Percentiles rank a stretch among this genome's conserved stretches.
Evolutionary conservation across 441 rosid species (phyloP).

Genomic region (Eutrema salsugineum): DNA sequence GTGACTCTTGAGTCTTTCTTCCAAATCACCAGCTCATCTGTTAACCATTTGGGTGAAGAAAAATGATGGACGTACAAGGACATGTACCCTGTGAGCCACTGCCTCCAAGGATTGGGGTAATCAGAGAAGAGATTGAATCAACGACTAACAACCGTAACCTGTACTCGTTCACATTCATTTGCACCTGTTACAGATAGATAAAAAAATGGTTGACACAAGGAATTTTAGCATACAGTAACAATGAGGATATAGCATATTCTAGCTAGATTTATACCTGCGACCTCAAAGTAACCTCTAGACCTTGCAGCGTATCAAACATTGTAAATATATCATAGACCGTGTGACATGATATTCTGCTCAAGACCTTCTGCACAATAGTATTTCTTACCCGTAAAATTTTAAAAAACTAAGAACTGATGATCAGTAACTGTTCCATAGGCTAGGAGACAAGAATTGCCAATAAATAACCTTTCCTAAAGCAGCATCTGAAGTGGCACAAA

Average conservation of each 20-base stretch:
- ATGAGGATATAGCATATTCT: slow-evolving; percentile 2
- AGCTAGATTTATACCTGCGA: slow-evolving; percentile 26
- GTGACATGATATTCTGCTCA: slow-evolving; percentile 32
- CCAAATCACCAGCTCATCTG: not conserved
- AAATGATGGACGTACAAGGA: slow-evolving; percentile 21
- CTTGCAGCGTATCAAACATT: slow-evolving; percentile 31
- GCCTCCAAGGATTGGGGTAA: slow-evolving; percentile 76
- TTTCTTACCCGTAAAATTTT: not conserved
- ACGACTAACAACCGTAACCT: slow-evolving; percentile 48
- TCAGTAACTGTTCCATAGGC: not conserved
- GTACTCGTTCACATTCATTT: slow-evolving; percentile 36
- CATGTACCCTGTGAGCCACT: slow-evolving; percentile 62
- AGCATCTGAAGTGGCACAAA: slow-evolving; percentile 35
- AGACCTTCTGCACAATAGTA: slow-evolving; percentile 13
- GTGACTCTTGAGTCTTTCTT: not conserved
- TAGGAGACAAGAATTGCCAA: not conserved
- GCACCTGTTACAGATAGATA: slow-evolving; percentile 19
- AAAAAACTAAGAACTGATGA: not conserved
- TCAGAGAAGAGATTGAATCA: slow-evolving; percentile 74
- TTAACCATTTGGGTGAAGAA: not conserved
- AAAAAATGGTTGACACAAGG: not conserved
- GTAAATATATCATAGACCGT: slow-evolving; percentile 30
- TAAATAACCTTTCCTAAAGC: slow-evolving; percentile 35
- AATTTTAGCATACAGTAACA: slow-evolving; percentile 8
- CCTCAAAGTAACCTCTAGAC: slow-evolving; percentile 21